phyloP scores from a whole-genome alignment of 140 eudicot species.

The Oenanthe javanica region DNA sequence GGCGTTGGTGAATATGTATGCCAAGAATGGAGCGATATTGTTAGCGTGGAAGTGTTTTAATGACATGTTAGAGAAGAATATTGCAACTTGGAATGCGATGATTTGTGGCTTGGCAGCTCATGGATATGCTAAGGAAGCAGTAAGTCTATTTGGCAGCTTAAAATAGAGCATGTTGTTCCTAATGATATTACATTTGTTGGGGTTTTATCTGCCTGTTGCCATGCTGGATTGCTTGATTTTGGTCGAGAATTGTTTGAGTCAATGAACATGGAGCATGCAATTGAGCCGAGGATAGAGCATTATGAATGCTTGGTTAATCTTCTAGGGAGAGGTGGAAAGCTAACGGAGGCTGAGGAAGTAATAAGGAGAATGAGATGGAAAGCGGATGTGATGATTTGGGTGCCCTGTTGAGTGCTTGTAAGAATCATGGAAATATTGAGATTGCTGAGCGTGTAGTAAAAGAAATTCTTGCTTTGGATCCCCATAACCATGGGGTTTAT shows the following conservation, averaged over 20 bases:
- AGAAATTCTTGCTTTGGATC: constrained; percentile 61
- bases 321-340: constrained; percentile 61
- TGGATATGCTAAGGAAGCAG: constrained; percentile 71
- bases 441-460: constrained; percentile 64
- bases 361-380: constrained; percentile 59
- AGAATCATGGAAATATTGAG: constrained; percentile 50
- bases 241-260: constrained; percentile 49
- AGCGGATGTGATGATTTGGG: constrained; percentile 77
- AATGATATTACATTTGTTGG: constrained; percentile 66
- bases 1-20: constrained; percentile 82
- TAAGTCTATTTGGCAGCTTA: constrained; percentile 31
- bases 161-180: constrained; percentile 34
- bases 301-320: constrained; percentile 86
- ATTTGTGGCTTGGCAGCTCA: constrained; percentile 78
- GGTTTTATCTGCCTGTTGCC: constrained; percentile 87
- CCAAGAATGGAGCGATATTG: constrained; percentile 58
- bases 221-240: constrained; percentile 58
- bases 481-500: constrained; percentile 62
- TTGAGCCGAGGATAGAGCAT: constrained; percentile 73
- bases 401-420: constrained; percentile 72
- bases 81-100: constrained; percentile 85
- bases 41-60: constrained; percentile 50
- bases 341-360: constrained; percentile 70
- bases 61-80: constrained; percentile 43
- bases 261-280: constrained; percentile 40